phyloP scores from a whole-genome alignment of 2,329 filamentous ascomycete genomes.

The Tolypocladium ovalisporum region DNA sequence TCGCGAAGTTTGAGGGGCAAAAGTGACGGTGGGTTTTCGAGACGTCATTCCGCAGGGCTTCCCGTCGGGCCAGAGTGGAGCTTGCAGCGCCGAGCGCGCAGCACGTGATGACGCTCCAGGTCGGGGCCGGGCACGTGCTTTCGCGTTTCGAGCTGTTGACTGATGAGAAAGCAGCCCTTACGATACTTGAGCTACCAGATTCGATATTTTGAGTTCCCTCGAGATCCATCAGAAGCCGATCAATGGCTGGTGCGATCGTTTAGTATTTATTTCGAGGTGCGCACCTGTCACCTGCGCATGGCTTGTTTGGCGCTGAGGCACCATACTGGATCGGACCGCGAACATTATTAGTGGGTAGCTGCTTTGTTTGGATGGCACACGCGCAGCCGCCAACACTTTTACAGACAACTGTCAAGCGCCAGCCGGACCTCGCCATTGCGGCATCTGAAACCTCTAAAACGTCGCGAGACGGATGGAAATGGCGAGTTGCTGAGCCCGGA shows the following conservation, averaged over 20 bases:
- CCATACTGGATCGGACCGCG: background rate
- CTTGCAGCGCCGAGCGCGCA: background rate
- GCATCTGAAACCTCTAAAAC: background rate
- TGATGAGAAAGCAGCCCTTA: background rate
- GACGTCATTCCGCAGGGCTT: background rate
- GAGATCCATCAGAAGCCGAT: background rate
- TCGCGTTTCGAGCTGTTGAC: background rate
- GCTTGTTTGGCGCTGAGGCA: background rate
- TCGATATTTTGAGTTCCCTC: background rate
- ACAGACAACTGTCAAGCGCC: background rate
- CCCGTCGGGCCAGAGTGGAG: background rate
- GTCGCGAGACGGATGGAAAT: background rate
- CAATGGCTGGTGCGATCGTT: background rate
- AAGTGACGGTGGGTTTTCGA: background rate
- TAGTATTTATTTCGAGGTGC: background rate
- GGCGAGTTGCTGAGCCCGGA: background rate
- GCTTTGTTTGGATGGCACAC: constrained; percentile 3
- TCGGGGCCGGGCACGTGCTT: background rate
- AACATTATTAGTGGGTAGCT: background rate
- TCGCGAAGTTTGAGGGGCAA: background rate
- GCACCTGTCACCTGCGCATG: background rate
- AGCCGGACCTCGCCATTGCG: background rate
- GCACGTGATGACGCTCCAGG: background rate
- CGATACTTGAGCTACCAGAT: background rate
- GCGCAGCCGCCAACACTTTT: background rate